These are phyloP conservation scores for Glebionis coronaria DNA, from an alignment of 129 eudicot species.

Conservation along the genomic window DNA sequence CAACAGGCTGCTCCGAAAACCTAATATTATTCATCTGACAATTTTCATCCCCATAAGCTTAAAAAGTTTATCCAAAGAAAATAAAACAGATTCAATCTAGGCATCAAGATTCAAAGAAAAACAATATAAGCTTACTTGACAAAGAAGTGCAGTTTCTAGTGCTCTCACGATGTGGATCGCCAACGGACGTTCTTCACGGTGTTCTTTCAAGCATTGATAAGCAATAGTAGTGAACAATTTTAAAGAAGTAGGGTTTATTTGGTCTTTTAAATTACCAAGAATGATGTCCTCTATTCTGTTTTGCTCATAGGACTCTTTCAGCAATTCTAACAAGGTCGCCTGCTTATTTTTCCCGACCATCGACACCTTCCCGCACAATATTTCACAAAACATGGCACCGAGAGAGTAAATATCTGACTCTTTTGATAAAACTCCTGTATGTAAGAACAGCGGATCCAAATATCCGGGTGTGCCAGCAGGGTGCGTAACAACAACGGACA, in stretches of 20 bases:
- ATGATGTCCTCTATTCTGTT: constrained; percentile 1
- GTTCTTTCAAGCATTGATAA: constrained; percentile 8
- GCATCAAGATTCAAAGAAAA: background rate
- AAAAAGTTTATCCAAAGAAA: background rate
- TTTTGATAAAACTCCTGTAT: constrained; percentile 24
- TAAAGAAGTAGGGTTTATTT: background rate
- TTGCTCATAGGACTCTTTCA: background rate
- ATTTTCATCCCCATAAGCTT: background rate
- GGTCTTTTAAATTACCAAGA: background rate
- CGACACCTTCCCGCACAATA: constrained; percentile 32
- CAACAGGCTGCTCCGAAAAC: constrained; percentile 21
- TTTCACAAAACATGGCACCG: constrained; percentile 29
- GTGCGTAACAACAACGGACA: background rate
- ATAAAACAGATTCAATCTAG: background rate
- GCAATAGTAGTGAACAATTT: background rate
- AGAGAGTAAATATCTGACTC: constrained; percentile 37
- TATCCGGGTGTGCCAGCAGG: constrained; percentile 16
- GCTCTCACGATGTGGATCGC: background rate
- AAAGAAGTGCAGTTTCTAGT: constrained; percentile 6
- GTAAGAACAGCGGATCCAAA: constrained; percentile 5
- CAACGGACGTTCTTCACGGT: constrained; percentile 3
- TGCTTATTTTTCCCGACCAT: background rate
- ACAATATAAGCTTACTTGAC: constrained; percentile 8
- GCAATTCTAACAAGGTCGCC: background rate
- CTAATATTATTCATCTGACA: background rate